Evolutionary conservation across 148 eudicot genomes (phyloP).

Genomic region (Camellia sinensis): DNA sequence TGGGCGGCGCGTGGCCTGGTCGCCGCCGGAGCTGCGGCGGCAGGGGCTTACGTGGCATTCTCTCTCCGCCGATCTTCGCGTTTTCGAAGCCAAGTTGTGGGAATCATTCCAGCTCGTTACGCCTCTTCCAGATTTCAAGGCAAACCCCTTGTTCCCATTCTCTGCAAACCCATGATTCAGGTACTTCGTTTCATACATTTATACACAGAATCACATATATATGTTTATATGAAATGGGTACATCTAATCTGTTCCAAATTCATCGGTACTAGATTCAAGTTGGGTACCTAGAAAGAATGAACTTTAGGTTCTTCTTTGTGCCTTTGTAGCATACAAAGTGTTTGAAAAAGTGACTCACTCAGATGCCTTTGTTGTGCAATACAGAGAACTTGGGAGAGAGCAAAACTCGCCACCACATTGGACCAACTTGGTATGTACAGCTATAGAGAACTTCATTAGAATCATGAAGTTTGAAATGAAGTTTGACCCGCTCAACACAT

Average conservation of each 20-base stretch:
- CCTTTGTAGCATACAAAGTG: background rate
- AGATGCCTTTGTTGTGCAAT: background rate
- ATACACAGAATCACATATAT: background rate
- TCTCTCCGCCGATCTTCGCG: slow-evolving; percentile 8
- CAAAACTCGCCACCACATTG: slow-evolving; percentile 21
- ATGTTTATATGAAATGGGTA: background rate
- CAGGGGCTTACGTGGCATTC: slow-evolving; percentile 14
- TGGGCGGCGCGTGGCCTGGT: slow-evolving; percentile 11
- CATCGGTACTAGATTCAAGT: too few relatives aligned
- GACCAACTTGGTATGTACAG: slow-evolving; percentile 13
- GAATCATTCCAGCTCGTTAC: slow-evolving; percentile 19
- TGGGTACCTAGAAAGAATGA: too few relatives aligned
- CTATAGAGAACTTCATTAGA: background rate
- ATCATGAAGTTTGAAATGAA: background rate
- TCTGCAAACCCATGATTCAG: slow-evolving; percentile 23
- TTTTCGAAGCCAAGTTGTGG: slow-evolving; percentile 12
- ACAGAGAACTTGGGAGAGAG: slow-evolving; percentile 16
- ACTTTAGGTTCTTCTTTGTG: background rate
- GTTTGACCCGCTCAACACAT: background rate
- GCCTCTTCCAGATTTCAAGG: slow-evolving; percentile 21
- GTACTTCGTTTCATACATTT: background rate
- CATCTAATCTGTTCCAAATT: background rate
- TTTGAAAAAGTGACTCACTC: background rate
- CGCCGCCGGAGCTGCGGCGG: slow-evolving; percentile 8
- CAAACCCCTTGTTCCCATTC: slow-evolving; percentile 19